Conservation (phyloP, 257 asterid genomes). For the Solanum okadae region DNA sequence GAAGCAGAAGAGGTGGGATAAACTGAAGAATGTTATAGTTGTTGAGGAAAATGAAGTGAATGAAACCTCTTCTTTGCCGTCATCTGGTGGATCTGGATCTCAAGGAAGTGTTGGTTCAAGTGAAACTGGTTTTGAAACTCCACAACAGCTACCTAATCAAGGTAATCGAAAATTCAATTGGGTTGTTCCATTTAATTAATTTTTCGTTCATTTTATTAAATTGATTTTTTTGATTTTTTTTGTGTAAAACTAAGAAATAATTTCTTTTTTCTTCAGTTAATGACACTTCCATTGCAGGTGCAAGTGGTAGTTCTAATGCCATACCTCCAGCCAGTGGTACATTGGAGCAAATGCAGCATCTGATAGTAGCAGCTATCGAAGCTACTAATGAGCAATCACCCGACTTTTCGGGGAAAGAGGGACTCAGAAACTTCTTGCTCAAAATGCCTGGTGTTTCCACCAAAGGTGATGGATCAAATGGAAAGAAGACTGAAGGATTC, state of each 20-base stretch:
- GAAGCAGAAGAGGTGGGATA: constrained; percentile 29
- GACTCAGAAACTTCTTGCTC: constrained; percentile 3
- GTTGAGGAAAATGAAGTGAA: constrained; percentile 8
- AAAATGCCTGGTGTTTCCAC: constrained; percentile 72
- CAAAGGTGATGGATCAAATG: constrained; percentile 32
- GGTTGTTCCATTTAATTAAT: neutral
- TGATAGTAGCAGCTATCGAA: neutral
- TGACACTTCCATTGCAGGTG: neutral
- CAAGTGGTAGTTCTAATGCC: neutral
- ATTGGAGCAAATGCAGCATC: neutral
- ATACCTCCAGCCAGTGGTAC: neutral
- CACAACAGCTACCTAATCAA: constrained; percentile 11
- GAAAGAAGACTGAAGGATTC: constrained; percentile 48
- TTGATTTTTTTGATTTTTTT: no score
- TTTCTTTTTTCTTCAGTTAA: no score
- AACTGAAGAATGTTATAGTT: constrained; percentile 35
- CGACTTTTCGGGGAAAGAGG: neutral
- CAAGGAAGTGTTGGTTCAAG: constrained; percentile 45
- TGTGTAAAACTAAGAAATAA: no score
- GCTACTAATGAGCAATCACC: neutral
- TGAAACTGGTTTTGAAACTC: constrained; percentile 26
- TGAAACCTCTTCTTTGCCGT: constrained; percentile 9
- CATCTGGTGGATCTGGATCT: constrained; percentile 44
- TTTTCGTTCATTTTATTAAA: neutral
- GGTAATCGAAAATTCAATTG: constrained; percentile 22